Base-by-base conservation (phyloP, 2,329 filamentous ascomycete species). In the Gaeumannomyces sp. region DNA sequence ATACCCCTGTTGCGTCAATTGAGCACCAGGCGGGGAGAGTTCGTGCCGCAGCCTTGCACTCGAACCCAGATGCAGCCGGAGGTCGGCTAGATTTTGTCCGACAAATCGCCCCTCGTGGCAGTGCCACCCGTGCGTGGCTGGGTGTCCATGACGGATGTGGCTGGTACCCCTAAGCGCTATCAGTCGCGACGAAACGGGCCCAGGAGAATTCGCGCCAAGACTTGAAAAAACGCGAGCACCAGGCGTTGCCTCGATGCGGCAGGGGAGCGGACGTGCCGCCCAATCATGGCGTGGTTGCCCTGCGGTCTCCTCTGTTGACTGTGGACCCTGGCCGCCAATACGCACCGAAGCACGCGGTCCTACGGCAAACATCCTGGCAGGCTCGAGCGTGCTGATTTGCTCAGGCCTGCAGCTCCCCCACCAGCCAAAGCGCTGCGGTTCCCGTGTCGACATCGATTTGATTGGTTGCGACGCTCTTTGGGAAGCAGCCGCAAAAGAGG, bases 271-370 rank as follows among this genome's bases (percentile, higher is more conserved):
- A 63, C 4, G 10, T 50, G 53, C 66, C n/a, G 25, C 66, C 82
- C 81, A 84, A 84, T 83, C 64, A 74, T 29, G 70, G 56, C 4
- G 19, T 71, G 72, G 85, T 88, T 88, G 84, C 83, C 70, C 75
- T 69, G 82, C 75, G 72, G 83, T 85, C 85, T 81, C 78, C 72
- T 75, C 69, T 85, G 80, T 84, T 84, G 79, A 83, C 67, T 64
- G 69, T 72, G 70, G 71, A 35, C n/a, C 45, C 45, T 25, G 10
- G 45, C 45, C 7, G 45, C 45, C 45, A 53, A 25, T 53, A 53
- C 45, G 45, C 25, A 53, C 45, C 45, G 45, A 25, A 53, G 45
- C 45, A 53, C 45, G 45, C 45, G 45, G 45, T 53, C 45, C 45
- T 53, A 5, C 22, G 2, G 45, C 45, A 53, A n/a, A n/a, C 45